Percentiles rank a stretch among this genome's conserved stretches.
phyloP scores from a whole-genome alignment of 352 stramenopile species.

The Globisporangium cystogenes region DNA sequence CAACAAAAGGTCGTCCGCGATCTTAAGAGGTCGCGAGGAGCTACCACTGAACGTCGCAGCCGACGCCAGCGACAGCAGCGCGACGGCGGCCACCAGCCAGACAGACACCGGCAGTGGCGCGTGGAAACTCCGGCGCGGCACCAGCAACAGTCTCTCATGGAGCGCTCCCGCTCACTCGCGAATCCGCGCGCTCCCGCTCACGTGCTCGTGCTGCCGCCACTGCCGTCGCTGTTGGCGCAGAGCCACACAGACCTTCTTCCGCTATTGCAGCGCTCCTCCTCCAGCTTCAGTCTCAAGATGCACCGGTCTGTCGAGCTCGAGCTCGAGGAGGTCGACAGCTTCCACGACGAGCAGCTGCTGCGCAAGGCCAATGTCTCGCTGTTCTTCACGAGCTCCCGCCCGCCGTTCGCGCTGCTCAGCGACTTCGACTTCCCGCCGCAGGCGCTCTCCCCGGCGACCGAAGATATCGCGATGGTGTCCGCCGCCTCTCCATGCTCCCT shows the following conservation, averaged over 20 bases:
- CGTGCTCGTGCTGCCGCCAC: not conserved
- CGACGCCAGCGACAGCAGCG: too few relatives aligned
- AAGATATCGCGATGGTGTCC: not conserved
- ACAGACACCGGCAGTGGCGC: not conserved
- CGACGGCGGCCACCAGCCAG: too few relatives aligned
- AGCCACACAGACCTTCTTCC: not conserved
- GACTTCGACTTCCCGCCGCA: slow-evolving; percentile 33
- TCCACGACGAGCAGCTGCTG: slow-evolving; percentile 21
- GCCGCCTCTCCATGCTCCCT: not conserved
- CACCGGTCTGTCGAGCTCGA: slow-evolving; percentile 21
- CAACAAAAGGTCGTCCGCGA: too few relatives aligned
- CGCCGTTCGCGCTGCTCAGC: slow-evolving; percentile 16
- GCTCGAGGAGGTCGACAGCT: slow-evolving; percentile 31
- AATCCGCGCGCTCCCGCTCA: not conserved
- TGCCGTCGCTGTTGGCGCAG: not conserved
- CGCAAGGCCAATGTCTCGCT: slow-evolving; percentile 28
- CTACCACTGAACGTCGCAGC: too few relatives aligned
- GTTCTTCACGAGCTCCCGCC: slow-evolving; percentile 25
- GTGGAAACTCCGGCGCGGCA: not conserved
- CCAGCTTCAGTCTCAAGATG: slow-evolving; percentile 1
- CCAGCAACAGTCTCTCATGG: not conserved
- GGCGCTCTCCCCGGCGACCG: slow-evolving; percentile 2
- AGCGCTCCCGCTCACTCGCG: not conserved
- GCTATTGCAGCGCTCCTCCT: not conserved
- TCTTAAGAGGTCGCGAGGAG: too few relatives aligned